Conservation (phyloP, 345 rosid genomes). For the Rubroshorea leprosula region DNA sequence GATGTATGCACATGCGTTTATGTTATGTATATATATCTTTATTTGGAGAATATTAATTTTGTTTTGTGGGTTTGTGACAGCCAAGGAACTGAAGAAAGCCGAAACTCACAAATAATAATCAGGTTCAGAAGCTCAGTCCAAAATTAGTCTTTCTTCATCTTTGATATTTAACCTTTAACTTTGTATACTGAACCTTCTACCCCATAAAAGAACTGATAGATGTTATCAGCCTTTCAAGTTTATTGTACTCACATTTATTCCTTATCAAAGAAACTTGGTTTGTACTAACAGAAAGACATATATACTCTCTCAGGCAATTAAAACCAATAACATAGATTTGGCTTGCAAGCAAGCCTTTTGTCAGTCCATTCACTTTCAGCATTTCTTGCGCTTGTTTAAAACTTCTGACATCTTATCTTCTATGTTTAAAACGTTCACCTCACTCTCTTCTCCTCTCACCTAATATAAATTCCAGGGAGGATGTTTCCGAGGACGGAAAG, state of each 20-base stretch:
- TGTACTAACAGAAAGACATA: background rate
- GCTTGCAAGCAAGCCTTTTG: too few species aligned
- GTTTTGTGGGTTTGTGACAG: slow-evolving; percentile 23
- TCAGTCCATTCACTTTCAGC: too few species aligned
- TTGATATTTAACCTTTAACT: background rate
- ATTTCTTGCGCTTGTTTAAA: background rate
- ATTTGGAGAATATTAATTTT: slow-evolving; percentile 8
- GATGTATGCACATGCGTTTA: background rate
- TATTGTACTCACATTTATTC: background rate
- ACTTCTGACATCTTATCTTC: background rate
- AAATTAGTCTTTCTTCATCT: background rate
- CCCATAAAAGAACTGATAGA: slow-evolving; percentile 2
- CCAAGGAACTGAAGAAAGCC: slow-evolving; percentile 45
- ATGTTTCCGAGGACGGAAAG: background rate
- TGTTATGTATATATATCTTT: background rate
- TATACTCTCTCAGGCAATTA: background rate
- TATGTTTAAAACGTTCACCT: background rate
- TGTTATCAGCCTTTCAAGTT: background rate
- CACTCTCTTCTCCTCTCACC: background rate
- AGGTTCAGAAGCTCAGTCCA: background rate
- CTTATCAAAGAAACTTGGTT: background rate
- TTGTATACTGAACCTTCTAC: slow-evolving; percentile 3
- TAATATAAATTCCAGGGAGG: background rate
- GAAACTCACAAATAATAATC: slow-evolving; percentile 27
- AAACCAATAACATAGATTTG: background rate